phyloP scores from a whole-genome alignment of 2,329 filamentous ascomycete species.

The Zymoseptoria pseudotritici region DNA sequence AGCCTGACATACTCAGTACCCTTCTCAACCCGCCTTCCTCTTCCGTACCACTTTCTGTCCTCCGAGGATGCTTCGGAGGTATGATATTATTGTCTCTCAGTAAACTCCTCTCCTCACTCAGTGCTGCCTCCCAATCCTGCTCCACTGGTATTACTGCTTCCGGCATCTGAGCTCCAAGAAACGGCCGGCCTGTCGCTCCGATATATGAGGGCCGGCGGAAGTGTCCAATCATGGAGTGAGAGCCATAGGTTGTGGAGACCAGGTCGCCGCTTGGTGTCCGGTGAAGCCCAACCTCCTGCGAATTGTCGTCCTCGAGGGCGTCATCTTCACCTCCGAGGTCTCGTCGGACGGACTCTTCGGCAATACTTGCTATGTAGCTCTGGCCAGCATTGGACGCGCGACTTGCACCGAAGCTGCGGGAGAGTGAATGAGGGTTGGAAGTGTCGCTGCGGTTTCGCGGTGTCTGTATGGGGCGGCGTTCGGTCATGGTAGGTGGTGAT shows the following conservation, averaged over 20 bases:
- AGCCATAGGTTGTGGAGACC: conserved; percentile 7
- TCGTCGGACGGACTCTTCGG: conserved; percentile 26
- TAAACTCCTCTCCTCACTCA: conserved; percentile 51
- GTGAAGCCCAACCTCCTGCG: conserved; percentile 9
- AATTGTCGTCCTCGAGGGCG: conserved; percentile 14
- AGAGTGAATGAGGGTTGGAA: conserved; percentile 3
- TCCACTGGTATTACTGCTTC: conserved; percentile 35
- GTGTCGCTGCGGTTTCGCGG: conserved; percentile 12
- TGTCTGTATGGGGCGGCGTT: conserved; percentile 1
- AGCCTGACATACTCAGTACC: conserved; percentile 11
- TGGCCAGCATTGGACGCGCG: conserved; percentile 14
- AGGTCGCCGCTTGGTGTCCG: conserved; percentile 12
- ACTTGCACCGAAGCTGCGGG: conserved; percentile 24
- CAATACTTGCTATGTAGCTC: conserved; percentile 21
- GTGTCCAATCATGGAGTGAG: conserved; percentile 50
- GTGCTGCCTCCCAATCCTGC: conserved; percentile 46
- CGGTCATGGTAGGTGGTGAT: background rate
- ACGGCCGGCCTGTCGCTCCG: conserved; percentile 61
- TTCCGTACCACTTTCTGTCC: conserved; percentile 16
- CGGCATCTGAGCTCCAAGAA: conserved; percentile 55
- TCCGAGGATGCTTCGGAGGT: conserved; percentile 43
- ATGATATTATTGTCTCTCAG: conserved; percentile 54
- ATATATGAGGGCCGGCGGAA: conserved; percentile 75
- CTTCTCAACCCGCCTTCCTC: conserved; percentile 12
- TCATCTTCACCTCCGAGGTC: conserved; percentile 25